phyloP scores from a whole-genome alignment of 345 rosid genomes.

The Populus ilicifolia region DNA sequence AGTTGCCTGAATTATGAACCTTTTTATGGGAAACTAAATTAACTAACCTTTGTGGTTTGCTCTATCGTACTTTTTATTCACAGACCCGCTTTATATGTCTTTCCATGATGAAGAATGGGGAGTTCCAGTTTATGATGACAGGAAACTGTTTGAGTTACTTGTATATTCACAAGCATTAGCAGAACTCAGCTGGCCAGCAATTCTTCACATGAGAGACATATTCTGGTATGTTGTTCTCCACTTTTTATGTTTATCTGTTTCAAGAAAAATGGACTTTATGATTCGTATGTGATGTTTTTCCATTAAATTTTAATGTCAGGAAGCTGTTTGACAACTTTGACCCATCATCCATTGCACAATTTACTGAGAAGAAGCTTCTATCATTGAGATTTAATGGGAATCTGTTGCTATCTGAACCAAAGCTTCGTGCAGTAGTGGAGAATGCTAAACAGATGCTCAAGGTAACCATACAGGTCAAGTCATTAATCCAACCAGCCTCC shows the following conservation, averaged over 20 bases:
- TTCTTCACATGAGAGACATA: constrained; percentile 55
- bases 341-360: constrained; percentile 52
- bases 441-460: constrained; percentile 72
- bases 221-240: constrained; percentile 48
- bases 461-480: constrained; percentile 35
- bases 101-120: constrained; percentile 94
- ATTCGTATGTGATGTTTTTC: constrained; percentile 5
- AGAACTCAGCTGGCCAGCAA: constrained; percentile 85
- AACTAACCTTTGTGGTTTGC: neutral
- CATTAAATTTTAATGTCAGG: constrained; percentile 41
- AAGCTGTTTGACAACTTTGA: constrained; percentile 69
- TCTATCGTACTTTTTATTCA: neutral
- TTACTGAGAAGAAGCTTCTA: constrained; percentile 64
- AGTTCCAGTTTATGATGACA: constrained; percentile 68
- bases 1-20: neutral
- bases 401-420: constrained; percentile 69
- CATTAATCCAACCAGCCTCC: constrained; percentile 4
- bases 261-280: neutral
- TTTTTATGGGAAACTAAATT: neutral
- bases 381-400: constrained; percentile 61
- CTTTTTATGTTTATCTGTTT: neutral
- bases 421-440: constrained; percentile 77
- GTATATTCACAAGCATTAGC: constrained; percentile 94
- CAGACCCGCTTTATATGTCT: constrained; percentile 60
- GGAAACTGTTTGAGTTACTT: constrained; percentile 72